Base-by-base conservation (phyloP, 2,329 filamentous ascomycete species). In the Penicillium sp. region DNA sequence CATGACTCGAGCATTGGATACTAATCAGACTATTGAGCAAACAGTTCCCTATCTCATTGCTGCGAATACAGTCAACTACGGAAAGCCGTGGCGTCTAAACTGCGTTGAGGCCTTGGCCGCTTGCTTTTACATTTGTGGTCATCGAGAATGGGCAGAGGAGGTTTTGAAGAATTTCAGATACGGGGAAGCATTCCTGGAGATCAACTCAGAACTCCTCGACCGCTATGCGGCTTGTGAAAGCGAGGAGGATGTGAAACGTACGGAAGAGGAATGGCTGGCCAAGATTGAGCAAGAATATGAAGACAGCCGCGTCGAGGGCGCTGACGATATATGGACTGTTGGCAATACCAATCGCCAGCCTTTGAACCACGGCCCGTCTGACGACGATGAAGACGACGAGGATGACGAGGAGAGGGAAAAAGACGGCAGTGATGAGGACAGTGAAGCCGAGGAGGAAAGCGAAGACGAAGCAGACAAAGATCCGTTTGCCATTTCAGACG, bases 21-120 rank as follows among this genome's bases (percentile, higher is more conserved):
- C 18, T 11, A 27, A 42, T 33, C 53, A 18, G 46, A 50, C 45
- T 38, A 5, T 8, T 4, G 11, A 40, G 2, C 46, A 2, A 18
- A 29, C 46, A 73, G 73, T 98, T 48, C 93, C 93, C 0, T 98
- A 98, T 68, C 83, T 98, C 6, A 90, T 98, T 43, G 93, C 93
- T 5, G 93, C 93, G 41, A 98, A 98, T 67, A 86, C 87, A 1
- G 93, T 96, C 64, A 98, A 98, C 73, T 98, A 98, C 71, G 93
- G 93, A 51, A 88, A 88, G 63, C 93, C 93, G 4, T 96, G 90
- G 88, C 79, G 90, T 46, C 69, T 98, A 53, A 98, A 98, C 69
- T 98, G 93, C 61, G 93, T 90, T 28, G 93, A 98, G 74, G 93
- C 93, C 4, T 76, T 98, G 40, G 93, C 90, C 0, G 91, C 93